Base-by-base conservation (phyloP, 2,329 filamentous ascomycete species). In the Apiospora marii region DNA sequence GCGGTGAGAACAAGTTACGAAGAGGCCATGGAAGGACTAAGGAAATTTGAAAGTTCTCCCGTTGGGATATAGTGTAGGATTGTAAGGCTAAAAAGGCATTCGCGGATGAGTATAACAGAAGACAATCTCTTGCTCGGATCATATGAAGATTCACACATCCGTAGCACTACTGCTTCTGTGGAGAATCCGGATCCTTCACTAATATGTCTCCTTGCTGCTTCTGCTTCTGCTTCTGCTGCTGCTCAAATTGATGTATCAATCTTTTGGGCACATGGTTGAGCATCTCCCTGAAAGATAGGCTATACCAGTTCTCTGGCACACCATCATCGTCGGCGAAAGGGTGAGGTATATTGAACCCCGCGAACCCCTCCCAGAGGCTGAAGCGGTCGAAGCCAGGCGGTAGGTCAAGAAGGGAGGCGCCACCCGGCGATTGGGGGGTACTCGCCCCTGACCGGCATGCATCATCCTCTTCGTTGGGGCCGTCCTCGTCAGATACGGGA, bases 1-100 rank as follows among this genome's bases (percentile, higher is more conserved):
- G 76, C 84, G 0, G 76, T 86, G 13, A 75, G 81, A 67, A 69
- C n/a, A 3, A 51, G n/a, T 27, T 24, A 51, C n/a, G 30, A 37
- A 41, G 34, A 61, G 53, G 53, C 53, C 27, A 14, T 37, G 53
- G 12, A 7, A 16, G 53, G 34, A 12, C 12, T 61, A 16, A 48
- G 10, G 46, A n/a, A 6, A n/a, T 48, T 48, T n/a, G 16, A 44
- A 14, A 22, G 22, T 48, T n/a, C 19, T 10, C 19, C 19, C 22
- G 19, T 22, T 48, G 46, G 22, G 22, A n/a, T 48, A 19, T 10
- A 48, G 46, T 22, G 22, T 22, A 19, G 16, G 46, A 8, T 22
- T 22, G 3, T 19, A 48, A n/a, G 46, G 19, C 5, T 48, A 22
- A 8, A 8, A 48, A 48, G 7, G 19, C 2, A 7, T 48, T 22